phyloP scores from a whole-genome alignment of 1,284 basidiomycete species.

The Tranzscheliella williamsii region DNA sequence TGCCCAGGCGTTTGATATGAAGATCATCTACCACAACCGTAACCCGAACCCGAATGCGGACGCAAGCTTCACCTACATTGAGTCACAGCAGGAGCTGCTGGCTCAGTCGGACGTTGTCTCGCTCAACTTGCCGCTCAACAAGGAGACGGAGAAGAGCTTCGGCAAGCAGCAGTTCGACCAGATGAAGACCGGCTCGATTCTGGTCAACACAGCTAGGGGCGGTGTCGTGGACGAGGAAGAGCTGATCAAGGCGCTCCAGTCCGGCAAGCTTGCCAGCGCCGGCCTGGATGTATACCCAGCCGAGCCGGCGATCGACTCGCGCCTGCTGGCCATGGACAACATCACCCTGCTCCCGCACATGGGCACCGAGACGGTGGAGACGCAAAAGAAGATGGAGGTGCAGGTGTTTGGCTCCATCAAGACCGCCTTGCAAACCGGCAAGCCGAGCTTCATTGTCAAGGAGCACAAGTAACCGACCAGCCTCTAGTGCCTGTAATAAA shows the following conservation, averaged over 20 bases:
- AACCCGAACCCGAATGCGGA: constrained; percentile 37
- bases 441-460: constrained; percentile 36
- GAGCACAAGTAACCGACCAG: constrained; percentile 48
- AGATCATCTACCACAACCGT: constrained; percentile 55
- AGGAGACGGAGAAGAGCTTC: constrained; percentile 62
- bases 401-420: constrained; percentile 38
- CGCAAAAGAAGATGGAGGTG: constrained; percentile 44
- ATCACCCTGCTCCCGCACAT: constrained; percentile 35
- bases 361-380: constrained; percentile 43
- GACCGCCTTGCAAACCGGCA: constrained; percentile 33
- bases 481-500: no score
- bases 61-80: constrained; percentile 28
- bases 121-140: constrained; percentile 65
- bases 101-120: constrained; percentile 63
- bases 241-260: constrained; percentile 43
- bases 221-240: constrained; percentile 63
- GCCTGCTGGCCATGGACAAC: constrained; percentile 34
- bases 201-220: constrained; percentile 65
- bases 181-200: constrained; percentile 62
- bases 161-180: constrained; percentile 58
- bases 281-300: constrained; percentile 81
- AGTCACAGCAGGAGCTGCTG: constrained; percentile 62
- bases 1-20: constrained; percentile 53
- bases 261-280: constrained; percentile 65
- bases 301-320: constrained; percentile 33